These are phyloP conservation scores for Aeminium ludgeri DNA, from an alignment of 495 filamentous ascomycete species.

Conservation along the genomic window DNA sequence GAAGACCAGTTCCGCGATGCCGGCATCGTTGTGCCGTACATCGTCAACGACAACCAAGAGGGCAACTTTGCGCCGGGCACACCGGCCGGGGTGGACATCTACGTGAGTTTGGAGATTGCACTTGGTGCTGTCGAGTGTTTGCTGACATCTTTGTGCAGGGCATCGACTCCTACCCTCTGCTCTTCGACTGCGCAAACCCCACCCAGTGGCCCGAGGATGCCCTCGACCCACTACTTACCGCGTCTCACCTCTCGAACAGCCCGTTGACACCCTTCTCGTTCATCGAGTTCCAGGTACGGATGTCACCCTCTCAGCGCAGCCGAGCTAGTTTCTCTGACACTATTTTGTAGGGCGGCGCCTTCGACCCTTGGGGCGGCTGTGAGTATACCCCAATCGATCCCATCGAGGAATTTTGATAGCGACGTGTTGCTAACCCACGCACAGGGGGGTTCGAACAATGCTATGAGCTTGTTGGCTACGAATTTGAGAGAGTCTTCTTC, in stretches of 20 bases:
- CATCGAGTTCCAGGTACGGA: slow-evolving; percentile 60
- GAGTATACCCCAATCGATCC: neutral
- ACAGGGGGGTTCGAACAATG: slow-evolving; percentile 41
- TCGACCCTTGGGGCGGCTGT: slow-evolving; percentile 48
- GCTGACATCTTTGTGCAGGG: slow-evolving; percentile 22
- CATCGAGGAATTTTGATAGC: neutral
- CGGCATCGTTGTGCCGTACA: slow-evolving; percentile 56
- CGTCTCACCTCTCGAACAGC: slow-evolving; percentile 38
- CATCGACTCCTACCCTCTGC: slow-evolving; percentile 51
- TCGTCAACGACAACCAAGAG: slow-evolving; percentile 51
- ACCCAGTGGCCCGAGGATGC: slow-evolving; percentile 26
- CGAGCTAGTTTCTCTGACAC: too few species aligned
- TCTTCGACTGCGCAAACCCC: slow-evolving; percentile 33
- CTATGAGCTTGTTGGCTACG: slow-evolving; percentile 41
- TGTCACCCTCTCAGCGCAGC: too few species aligned
- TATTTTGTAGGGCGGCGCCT: slow-evolving; percentile 48
- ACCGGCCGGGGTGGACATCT: slow-evolving; percentile 54
- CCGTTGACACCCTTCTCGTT: slow-evolving; percentile 52
- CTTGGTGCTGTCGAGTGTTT: too few species aligned
- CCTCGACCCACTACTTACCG: slow-evolving; percentile 27
- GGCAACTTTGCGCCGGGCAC: slow-evolving; percentile 53
- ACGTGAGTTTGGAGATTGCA: slow-evolving; percentile 18
- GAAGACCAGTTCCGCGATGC: slow-evolving; percentile 49
- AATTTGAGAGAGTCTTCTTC: slow-evolving; percentile 65
- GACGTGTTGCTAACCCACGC: neutral